Evolutionary conservation across 345 rosid species (phyloP).

Genomic region (Alliaria petiolata): DNA sequence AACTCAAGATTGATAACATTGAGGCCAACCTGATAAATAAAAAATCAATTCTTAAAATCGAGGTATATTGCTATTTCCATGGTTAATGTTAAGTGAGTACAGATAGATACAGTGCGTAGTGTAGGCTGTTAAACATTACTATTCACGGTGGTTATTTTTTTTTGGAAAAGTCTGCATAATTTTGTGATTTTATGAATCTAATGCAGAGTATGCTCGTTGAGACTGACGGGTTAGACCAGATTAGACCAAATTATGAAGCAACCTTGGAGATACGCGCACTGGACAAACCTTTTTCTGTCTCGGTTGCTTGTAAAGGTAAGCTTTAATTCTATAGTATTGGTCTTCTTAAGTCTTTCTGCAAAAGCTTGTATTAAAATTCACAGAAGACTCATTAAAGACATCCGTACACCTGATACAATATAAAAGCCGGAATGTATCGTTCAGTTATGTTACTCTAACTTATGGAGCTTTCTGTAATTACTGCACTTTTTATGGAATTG

Average conservation of each 20-base stretch:
- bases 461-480: neutral
- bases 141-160: neutral
- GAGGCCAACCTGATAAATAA: slow-evolving; percentile 37
- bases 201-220: slow-evolving; percentile 44
- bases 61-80: slow-evolving; percentile 35
- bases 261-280: slow-evolving; percentile 38
- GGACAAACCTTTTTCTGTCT: slow-evolving; percentile 31
- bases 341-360: neutral
- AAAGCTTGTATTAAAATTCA: neutral
- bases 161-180: neutral
- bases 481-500: neutral
- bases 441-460: neutral
- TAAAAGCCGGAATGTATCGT: neutral
- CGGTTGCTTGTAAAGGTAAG: slow-evolving; percentile 57
- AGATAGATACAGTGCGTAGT: neutral
- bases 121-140: neutral
- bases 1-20: slow-evolving; percentile 23
- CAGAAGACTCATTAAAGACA: too few relatives aligned
- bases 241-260: slow-evolving; percentile 47
- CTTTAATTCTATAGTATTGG: neutral
- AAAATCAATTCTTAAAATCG: slow-evolving; percentile 34
- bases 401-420: too few relatives aligned
- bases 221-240: slow-evolving; percentile 38
- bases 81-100: neutral
- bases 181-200: neutral